Evolutionary conservation across 352 stramenopile species (phyloP), one percentile per base, ranked within the genome.

Genomic region (Pythium rishiriense): DNA sequence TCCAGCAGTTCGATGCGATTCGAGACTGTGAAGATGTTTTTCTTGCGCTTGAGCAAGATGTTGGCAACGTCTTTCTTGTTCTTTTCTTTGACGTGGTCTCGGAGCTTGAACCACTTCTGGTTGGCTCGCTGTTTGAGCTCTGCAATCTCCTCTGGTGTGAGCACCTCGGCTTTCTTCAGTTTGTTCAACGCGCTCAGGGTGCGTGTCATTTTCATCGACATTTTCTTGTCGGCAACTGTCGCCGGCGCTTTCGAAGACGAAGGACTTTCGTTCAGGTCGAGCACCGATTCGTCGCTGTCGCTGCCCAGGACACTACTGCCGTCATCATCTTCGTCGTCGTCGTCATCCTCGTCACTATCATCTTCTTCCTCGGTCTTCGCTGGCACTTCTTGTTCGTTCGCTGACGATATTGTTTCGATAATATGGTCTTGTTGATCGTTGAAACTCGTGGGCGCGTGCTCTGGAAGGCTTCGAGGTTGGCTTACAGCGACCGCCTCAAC

Each of bases 11-110:
- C 82, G 52, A 91, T 88, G 26, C 82, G 73, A 7, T 81, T 83
- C 10, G 82, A 91, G 6, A 91, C 80, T 1, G 82, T 91, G 51
- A 91, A 91, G 4, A 91, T 79, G 21, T 89, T 91, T 47, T 91
- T 91, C 69, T 91, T 91, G 52, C 82, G 82, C 64, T 87, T 91
- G 47, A 91, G 73, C 33, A 89, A 35, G 49, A 91, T 91, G 42
- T 87, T 91, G 6, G 79, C 74, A 14, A 89, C 70, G 31, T 89
- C 80, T 48, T 88, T 89, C 58, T 91, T 91, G 47, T 88, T 78
- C 43, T 91, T 89, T 43, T 91, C 82, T 49, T 89, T 88, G 29
- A 91, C 66, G 65, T 91, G 82, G 12, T 79, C 80, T 57, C 85
- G 84, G 39, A 91, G 60, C 19, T 84, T 79, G 61, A 83, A 87